Conservation (phyloP, 129 eudicot genomes). For the Ambrosia trifida region DNA sequence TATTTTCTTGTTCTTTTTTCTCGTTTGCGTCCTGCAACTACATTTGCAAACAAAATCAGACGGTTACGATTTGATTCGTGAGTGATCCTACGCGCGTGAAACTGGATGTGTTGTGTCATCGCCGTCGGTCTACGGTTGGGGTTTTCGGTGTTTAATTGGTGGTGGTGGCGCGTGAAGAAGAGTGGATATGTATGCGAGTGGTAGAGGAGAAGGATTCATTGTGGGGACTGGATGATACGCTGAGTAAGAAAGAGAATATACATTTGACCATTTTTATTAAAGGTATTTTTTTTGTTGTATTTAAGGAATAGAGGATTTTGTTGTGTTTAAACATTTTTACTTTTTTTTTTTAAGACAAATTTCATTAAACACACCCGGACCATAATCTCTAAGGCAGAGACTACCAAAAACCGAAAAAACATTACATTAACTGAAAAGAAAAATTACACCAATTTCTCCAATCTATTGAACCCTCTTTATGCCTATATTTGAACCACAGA, state of each 20-base stretch:
- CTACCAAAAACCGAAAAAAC: no score
- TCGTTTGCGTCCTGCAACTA: constrained; percentile 15
- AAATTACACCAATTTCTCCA: no score
- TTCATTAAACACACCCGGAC: no score
- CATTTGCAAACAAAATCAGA: constrained; percentile 32
- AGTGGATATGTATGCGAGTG: background rate
- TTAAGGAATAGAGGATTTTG: no score
- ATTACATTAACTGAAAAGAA: no score
- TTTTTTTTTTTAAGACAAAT: no score
- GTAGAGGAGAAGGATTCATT: no score
- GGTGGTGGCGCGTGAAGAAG: constrained; percentile 1
- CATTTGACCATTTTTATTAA: constrained; percentile 7
- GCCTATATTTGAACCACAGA: no score
- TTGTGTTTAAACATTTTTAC: no score
- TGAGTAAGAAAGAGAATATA: constrained; percentile 1
- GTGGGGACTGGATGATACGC: constrained; percentile 2
- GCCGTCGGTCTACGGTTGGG: background rate
- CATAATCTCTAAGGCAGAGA: no score
- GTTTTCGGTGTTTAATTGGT: background rate
- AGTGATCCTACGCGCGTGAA: constrained; percentile 11
- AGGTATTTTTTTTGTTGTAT: background rate
- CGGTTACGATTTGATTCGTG: constrained; percentile 32
- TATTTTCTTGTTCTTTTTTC: background rate
- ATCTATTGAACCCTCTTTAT: no score
- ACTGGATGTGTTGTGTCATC: background rate